Evolutionary conservation across 2,329 filamentous ascomycete genomes (phyloP).

Genomic region (Hypoxylon sp.): DNA sequence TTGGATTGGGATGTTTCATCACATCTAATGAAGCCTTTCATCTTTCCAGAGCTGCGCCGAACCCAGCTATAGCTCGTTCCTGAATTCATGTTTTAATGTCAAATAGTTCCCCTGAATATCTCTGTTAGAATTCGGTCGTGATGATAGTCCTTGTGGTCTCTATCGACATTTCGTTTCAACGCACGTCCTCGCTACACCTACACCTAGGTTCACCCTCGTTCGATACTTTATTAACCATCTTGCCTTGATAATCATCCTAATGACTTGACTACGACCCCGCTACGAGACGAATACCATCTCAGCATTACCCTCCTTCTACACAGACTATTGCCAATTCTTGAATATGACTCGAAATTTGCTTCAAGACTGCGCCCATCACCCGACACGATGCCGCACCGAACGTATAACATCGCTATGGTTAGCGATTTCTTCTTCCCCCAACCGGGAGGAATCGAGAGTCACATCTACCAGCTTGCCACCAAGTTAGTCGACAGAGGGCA

Average conservation of each 20-base stretch:
- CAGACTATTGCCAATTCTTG: constrained; percentile 8
- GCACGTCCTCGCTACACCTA: constrained; percentile 1
- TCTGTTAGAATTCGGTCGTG: not conserved
- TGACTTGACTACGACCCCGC: constrained; percentile 1
- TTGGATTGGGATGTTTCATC: constrained; percentile 5
- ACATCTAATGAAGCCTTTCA: not conserved
- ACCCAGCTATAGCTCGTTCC: not conserved
- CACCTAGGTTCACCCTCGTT: not conserved
- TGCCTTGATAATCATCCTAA: not conserved
- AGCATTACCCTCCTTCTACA: not conserved
- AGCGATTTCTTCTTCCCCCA: constrained; percentile 99
- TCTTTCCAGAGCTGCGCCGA: not conserved
- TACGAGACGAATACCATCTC: not conserved
- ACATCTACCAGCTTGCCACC: constrained; percentile 96
- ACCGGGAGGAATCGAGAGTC: constrained; percentile 94
- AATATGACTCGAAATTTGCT: constrained; percentile 42
- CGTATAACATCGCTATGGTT: constrained; percentile 87
- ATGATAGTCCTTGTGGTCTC: not conserved
- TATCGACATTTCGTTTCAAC: not conserved
- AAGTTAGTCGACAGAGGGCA: constrained; percentile 98
- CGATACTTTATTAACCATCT: not conserved
- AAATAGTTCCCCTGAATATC: not conserved
- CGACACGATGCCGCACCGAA: constrained; percentile 64
- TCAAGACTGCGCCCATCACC: constrained; percentile 22
- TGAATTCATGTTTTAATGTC: not conserved